Base-by-base conservation (phyloP, 768 basidiomycete species). In the Panaeolus cyanescens region DNA sequence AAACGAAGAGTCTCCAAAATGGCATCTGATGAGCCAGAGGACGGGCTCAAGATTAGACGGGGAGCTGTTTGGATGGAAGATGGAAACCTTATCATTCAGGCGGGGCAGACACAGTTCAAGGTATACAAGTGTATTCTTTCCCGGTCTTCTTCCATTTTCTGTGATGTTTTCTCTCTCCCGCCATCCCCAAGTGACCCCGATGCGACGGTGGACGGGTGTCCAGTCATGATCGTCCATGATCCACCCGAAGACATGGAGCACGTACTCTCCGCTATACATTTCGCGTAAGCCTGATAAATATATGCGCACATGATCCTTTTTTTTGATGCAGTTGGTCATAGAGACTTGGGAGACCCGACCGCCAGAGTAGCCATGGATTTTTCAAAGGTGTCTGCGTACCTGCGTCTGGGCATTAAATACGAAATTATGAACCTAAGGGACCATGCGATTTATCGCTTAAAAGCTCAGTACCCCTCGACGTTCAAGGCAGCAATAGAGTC, bases 51-150 rank as follows among this genome's bases (percentile, higher is more conserved):
- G n/a, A n/a, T n/a, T n/a, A n/a, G n/a, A n/a, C n/a, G n/a, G n/a
- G n/a, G n/a, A n/a, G n/a, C n/a, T n/a, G n/a, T 65, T 13, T 70
- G 67, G 67, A 65, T 64, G 45, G 58, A 65, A n/a, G 69, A 70
- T 37, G 69, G 69, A 15, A 65, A 60, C 54, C 50, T 71, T 61
- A 57, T 71, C 15, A 30, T 71, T 12, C 66, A 66, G 33, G 66
- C 66, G 1, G 62, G 61, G 39, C 55, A 64, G 32, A 66, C 31
- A 7, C 63, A 68, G 45, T 72, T 68, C 40, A 61, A 58, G 10
- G 68, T 71, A 13, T 65, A 69, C 42, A 45, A 64, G n/a, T 37
- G 42, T 7, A 54, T 72, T 22, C 61, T 72, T 1, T 54, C 67
- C 3, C 34, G 60, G 9, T 60, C 68, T 19, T 71, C 67, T 1